Conservation (phyloP, 2,329 filamentous ascomycete genomes). For the Fusarium sp. region DNA sequence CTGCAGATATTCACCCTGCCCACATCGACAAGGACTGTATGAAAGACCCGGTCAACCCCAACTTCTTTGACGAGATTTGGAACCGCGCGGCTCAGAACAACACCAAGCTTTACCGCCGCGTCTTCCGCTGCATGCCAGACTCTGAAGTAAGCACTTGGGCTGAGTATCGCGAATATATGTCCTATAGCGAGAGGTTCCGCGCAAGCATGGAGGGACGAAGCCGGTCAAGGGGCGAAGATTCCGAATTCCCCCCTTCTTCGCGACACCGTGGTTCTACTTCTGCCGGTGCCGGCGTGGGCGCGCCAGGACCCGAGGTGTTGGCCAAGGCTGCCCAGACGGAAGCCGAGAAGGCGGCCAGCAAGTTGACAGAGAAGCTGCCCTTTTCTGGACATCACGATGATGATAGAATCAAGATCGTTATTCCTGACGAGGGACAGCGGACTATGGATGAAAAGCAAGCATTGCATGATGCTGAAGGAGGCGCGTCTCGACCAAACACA, state of each 20-base stretch:
- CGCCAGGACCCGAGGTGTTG: slow-evolving; percentile 54
- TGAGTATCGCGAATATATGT: slow-evolving; percentile 86
- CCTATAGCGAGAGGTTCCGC: slow-evolving; percentile 82
- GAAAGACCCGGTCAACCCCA: slow-evolving; percentile 84
- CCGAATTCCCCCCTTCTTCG: slow-evolving; percentile 55
- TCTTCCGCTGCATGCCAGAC: slow-evolving; percentile 97
- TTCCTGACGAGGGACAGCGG: slow-evolving; percentile 44
- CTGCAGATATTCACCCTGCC: slow-evolving; percentile 77
- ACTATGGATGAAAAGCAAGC: slow-evolving; percentile 55
- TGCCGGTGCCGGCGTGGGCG: slow-evolving; percentile 54
- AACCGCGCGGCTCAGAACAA: slow-evolving; percentile 90
- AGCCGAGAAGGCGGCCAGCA: slow-evolving; percentile 49
- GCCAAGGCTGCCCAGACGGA: slow-evolving; percentile 48
- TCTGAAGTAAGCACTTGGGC: slow-evolving; percentile 94
- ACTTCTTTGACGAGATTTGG: slow-evolving; percentile 92
- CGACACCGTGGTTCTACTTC: slow-evolving; percentile 46
- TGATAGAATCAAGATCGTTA: slow-evolving; percentile 46
- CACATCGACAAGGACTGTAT: slow-evolving; percentile 91
- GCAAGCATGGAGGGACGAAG: slow-evolving; percentile 68
- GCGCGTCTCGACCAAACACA: slow-evolving; percentile 25
- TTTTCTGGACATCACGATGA: slow-evolving; percentile 35
- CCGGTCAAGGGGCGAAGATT: slow-evolving; percentile 60
- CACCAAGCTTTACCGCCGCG: slow-evolving; percentile 90
- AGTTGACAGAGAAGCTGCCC: slow-evolving; percentile 40
- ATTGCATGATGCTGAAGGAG: slow-evolving; percentile 39